phyloP scores from a whole-genome alignment of 1,284 basidiomycete genomes.

The Polyporus tsugae region DNA sequence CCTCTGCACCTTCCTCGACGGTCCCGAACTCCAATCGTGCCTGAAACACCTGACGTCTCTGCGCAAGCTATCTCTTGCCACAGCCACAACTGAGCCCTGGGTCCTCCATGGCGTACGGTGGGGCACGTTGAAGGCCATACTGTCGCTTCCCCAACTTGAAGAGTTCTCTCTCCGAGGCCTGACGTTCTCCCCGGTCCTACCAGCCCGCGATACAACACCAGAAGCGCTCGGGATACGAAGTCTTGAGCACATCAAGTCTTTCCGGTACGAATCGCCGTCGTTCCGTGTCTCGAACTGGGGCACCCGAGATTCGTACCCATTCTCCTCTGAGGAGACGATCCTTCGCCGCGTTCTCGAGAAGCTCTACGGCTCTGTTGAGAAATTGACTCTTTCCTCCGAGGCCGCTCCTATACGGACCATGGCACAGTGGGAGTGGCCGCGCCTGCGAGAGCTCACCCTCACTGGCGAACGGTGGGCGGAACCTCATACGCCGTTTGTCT shows the following conservation, averaged over 20 bases:
- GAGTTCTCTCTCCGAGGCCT: background rate
- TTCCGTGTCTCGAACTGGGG: slow-evolving; percentile 7
- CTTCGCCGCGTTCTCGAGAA: background rate
- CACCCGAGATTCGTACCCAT: background rate
- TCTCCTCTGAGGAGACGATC: background rate
- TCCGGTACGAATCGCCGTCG: background rate
- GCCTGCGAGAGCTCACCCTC: slow-evolving; percentile 12
- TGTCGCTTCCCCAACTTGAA: background rate
- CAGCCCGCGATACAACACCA: background rate
- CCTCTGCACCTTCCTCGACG: background rate
- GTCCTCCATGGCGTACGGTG: background rate
- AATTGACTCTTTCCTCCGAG: slow-evolving; percentile 2
- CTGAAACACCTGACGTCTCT: background rate
- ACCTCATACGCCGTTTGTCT: slow-evolving; percentile 1
- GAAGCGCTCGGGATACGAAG: background rate
- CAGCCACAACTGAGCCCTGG: background rate
- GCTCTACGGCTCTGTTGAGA: background rate
- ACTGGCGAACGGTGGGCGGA: background rate
- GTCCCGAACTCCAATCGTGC: background rate
- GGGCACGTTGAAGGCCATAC: background rate
- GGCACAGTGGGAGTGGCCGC: slow-evolving; percentile 2
- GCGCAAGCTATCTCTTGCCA: background rate
- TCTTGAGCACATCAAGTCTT: background rate
- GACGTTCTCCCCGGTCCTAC: background rate
- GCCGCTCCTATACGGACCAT: slow-evolving; percentile 3